Percentiles rank a stretch among this genome's conserved stretches.
Evolutionary conservation across 257 asterid species (phyloP).

Genomic region (Ilex asprella): DNA sequence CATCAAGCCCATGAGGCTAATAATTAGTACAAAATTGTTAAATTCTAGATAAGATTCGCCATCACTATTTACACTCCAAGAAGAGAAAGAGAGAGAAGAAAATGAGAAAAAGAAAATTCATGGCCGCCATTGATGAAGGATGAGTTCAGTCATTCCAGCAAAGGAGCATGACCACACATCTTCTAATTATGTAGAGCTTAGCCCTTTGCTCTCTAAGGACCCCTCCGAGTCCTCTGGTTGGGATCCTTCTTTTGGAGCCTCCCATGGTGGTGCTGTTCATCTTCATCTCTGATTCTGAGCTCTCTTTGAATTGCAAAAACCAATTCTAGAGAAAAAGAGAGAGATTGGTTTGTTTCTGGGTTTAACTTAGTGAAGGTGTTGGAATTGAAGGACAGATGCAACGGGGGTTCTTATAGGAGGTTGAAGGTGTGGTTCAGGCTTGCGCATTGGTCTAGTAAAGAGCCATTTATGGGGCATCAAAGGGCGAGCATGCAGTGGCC

Average conservation of each 20-base stretch:
- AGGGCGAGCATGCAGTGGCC: conserved; percentile 62
- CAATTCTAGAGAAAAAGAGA: background rate
- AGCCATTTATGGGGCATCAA: conserved; percentile 55
- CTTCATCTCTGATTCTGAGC: background rate
- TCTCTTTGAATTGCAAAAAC: background rate
- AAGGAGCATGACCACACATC: conserved; percentile 77
- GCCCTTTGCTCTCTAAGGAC: conserved; percentile 64
- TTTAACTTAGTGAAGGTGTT: background rate
- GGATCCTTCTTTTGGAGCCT: conserved; percentile 36
- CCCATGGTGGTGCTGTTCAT: background rate
- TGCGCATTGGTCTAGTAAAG: conserved; percentile 46
- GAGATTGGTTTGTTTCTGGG: background rate
- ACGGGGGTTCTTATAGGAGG: conserved; percentile 38
- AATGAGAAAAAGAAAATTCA: background rate
- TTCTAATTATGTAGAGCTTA: conserved; percentile 55
- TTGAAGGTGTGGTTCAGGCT: conserved; percentile 28
- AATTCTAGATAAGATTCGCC: background rate
- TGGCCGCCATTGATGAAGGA: background rate
- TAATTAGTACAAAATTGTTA: conserved; percentile 8
- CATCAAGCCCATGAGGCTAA: too few relatives aligned
- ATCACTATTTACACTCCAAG: conserved; percentile 7
- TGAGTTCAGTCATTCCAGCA: conserved; percentile 60
- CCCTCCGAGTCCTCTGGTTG: conserved; percentile 49
- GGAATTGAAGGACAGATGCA: conserved; percentile 8
- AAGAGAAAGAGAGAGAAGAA: background rate